Conservation (phyloP, 1,284 basidiomycete genomes). For the Ustilago hordei region DNA sequence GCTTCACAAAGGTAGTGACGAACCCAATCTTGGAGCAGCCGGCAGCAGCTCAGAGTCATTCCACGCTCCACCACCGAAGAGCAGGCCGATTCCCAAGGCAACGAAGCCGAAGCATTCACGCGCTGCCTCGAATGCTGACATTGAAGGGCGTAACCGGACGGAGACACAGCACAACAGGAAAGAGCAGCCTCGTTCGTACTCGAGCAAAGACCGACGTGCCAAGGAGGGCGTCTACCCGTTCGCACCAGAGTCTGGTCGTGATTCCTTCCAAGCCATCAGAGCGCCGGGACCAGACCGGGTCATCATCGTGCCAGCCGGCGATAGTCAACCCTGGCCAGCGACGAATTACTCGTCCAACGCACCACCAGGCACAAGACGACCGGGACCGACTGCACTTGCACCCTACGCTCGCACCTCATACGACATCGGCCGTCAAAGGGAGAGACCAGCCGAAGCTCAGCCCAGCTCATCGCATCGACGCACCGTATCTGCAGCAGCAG, state of each 20-base stretch:
- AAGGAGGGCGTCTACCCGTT: constrained; percentile 17
- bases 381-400: constrained; percentile 8
- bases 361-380: constrained; percentile 9
- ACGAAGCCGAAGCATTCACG: constrained; percentile 19
- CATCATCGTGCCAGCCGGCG: constrained; percentile 16
- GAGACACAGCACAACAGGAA: constrained; percentile 19
- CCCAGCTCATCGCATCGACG: constrained; percentile 14
- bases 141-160: constrained; percentile 31
- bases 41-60: constrained; percentile 28
- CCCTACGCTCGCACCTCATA: constrained; percentile 4
- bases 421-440: not conserved
- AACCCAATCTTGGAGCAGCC: constrained; percentile 1
- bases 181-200: constrained; percentile 11
- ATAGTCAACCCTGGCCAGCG: not conserved
- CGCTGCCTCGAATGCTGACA: constrained; percentile 10
- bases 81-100: not conserved
- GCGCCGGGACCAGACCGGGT: constrained; percentile 29
- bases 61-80: constrained; percentile 6
- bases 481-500: not conserved
- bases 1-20: constrained; percentile 26
- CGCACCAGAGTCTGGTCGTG: constrained; percentile 5
- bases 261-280: constrained; percentile 30
- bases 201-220: constrained; percentile 14
- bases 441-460: constrained; percentile 4
- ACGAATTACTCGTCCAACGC: constrained; percentile 4